Base-by-base conservation (phyloP, 352 stramenopile species). In the Pythium aphanidermatum region DNA sequence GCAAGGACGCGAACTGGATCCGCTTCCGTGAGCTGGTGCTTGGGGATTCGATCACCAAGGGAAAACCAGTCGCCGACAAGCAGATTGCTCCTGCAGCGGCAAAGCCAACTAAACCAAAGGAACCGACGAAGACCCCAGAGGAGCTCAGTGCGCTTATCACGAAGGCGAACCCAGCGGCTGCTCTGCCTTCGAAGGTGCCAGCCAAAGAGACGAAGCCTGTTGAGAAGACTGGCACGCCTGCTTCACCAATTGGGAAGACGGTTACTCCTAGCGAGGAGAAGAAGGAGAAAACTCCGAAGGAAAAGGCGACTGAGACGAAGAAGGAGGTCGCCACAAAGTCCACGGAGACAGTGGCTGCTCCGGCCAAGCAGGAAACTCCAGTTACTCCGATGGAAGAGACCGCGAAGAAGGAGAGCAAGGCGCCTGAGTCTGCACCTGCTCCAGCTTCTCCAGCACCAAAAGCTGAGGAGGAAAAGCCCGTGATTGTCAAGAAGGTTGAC, bases 1-100 rank as follows among this genome's bases (percentile, higher is more conserved):
- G 66, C 29, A 64, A 76, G 27, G 71, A 91, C 47, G 60, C 65
- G 29, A 71, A 72, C 23, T 91, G 77, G 72, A 58, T 83, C 42
- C 71, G 76, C 53, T 88, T 91, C 63, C 79, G 79, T 19, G 71
- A 86, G 51, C 47, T 87, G 29, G 74, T 86, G 52, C 69, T 91
- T 34, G 68, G 63, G 21, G 57, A 67, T 35, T 64, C 59, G 10
- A 17, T 29, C 7, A 50, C 52, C 34, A 42, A 26, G 10, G 11
- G 13, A 2, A 42, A 45, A 19, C 11, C 43, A 40, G 23, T 28
- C 14, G 31, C 13, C 12, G 19, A 47, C 16, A 34, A 41, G 42
- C 16, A 50, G 29, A 24, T 40, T 16, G 30, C n/a, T n/a, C n/a
- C 23, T 9, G 42, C 42, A 20, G 32, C 40, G 19, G 16, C 49